These are phyloP conservation scores for Microbotryomycetes sp. DNA, from an alignment of 1,284 basidiomycete genomes.

Conservation along the genomic window DNA sequence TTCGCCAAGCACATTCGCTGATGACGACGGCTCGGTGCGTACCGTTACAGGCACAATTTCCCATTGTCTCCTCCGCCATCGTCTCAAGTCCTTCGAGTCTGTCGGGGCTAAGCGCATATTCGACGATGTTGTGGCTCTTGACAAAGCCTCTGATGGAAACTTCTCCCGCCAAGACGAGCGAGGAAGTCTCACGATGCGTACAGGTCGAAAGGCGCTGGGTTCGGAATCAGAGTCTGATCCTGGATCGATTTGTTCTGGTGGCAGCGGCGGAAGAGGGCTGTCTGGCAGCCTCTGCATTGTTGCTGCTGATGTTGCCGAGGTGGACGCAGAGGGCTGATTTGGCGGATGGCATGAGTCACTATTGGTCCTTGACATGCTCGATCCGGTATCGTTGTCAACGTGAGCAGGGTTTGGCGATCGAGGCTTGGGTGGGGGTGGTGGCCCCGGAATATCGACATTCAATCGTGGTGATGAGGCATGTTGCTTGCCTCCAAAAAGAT, in stretches of 20 bases:
- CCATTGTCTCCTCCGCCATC: slow-evolving; percentile 27
- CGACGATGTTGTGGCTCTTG: no score
- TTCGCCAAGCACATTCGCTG: no score
- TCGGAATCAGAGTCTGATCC: slow-evolving; percentile 13
- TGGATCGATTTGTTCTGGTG: background rate
- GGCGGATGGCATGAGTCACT: background rate
- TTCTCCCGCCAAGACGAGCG: slow-evolving; percentile 22
- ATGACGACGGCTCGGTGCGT: background rate
- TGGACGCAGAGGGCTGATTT: background rate
- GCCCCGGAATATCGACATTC: background rate
- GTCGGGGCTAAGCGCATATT: background rate
- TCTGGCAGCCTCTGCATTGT: background rate
- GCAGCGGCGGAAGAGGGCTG: background rate
- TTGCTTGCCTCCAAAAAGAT: background rate
- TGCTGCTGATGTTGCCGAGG: background rate
- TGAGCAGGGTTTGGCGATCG: background rate
- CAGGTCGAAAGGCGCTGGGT: slow-evolving; percentile 20
- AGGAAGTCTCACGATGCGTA: slow-evolving; percentile 18
- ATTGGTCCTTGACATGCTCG: background rate
- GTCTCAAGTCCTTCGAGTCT: slow-evolving; percentile 11
- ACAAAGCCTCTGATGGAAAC: slow-evolving; percentile 13
- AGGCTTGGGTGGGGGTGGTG: slow-evolving; percentile 5
- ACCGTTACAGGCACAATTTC: slow-evolving; percentile 26
- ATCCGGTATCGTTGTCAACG: background rate
- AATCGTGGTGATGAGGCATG: background rate